Evolutionary conservation across 345 rosid genomes (phyloP).

Genomic region (Sisymbrium altissimum): DNA sequence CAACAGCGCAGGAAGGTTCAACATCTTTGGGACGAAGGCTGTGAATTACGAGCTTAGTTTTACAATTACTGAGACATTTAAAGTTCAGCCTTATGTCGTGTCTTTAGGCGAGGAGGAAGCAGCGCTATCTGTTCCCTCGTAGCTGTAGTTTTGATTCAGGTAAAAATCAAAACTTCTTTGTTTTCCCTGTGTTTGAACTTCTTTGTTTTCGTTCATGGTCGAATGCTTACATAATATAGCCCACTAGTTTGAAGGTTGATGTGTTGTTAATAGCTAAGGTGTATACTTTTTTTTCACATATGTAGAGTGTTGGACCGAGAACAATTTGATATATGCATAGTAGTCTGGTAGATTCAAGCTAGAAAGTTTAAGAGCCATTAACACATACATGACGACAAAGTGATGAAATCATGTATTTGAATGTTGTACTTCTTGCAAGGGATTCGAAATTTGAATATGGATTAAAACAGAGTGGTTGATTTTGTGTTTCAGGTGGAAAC

Average conservation of each 20-base stretch:
- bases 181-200: background rate
- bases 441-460: background rate
- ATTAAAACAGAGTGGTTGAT: background rate
- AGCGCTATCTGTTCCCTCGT: constrained; percentile 1
- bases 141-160: constrained; percentile 8
- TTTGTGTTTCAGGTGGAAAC: constrained; percentile 23
- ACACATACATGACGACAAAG: background rate
- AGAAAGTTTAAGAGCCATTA: background rate
- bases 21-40: constrained; percentile 62
- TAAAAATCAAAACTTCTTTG: constrained; percentile 33
- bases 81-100: constrained; percentile 30
- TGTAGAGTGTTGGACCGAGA: background rate
- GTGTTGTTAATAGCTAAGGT: constrained; percentile 2
- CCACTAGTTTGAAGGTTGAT: background rate
- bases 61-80: constrained; percentile 54
- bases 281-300: background rate
- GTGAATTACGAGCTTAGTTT: constrained; percentile 79
- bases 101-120: constrained; percentile 45
- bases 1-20: constrained; percentile 73
- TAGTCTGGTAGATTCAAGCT: background rate
- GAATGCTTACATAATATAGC: background rate
- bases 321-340: background rate
- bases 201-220: background rate
- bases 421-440: background rate
- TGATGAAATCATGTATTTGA: background rate